These are phyloP conservation scores for Purpureocillium lavendulum DNA, from an alignment of 2,329 filamentous ascomycete species.

Conservation along the genomic window DNA sequence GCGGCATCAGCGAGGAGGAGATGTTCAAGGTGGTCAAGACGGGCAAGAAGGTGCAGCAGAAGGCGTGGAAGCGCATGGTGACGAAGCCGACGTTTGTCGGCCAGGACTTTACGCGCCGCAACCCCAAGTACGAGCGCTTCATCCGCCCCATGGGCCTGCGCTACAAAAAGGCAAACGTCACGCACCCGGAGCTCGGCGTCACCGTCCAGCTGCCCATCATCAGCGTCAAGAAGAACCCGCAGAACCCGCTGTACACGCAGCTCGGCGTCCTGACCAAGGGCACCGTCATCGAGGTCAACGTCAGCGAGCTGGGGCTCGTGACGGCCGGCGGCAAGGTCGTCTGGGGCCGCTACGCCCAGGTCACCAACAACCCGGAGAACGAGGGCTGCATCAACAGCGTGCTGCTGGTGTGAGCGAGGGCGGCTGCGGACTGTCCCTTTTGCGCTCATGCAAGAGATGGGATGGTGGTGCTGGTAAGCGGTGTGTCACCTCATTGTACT, in stretches of 20 bases:
- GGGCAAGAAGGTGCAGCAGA: conserved; percentile 88
- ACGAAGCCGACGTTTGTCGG: conserved; percentile 68
- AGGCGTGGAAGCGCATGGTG: conserved; percentile 66
- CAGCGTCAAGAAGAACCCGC: conserved; percentile 58
- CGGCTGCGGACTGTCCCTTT: too few species aligned
- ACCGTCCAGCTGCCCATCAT: conserved; percentile 83
- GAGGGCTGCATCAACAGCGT: conserved; percentile 37
- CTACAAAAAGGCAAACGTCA: conserved; percentile 46
- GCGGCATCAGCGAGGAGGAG: conserved; percentile 86
- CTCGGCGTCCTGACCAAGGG: conserved; percentile 84
- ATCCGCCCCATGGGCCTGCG: conserved; percentile 41
- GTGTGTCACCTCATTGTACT: conserved; percentile 12
- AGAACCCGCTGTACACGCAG: conserved; percentile 86
- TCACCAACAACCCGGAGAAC: conserved; percentile 39
- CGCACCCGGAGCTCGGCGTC: conserved; percentile 71
- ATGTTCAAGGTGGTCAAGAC: conserved; percentile 97
- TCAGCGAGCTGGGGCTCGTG: conserved; percentile 81
- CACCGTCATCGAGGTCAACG: conserved; percentile 79
- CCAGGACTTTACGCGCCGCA: conserved; percentile 77
- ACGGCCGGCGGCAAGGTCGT: conserved; percentile 89
- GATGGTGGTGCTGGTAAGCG: background rate
- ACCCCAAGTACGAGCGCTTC: conserved; percentile 66
- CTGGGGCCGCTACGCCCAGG: conserved; percentile 70
- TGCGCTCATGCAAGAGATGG: background rate
- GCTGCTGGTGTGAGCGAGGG: conserved; percentile 22